Conservation (phyloP, 306 rosid genomes). For the Inga leiocalycina region DNA sequence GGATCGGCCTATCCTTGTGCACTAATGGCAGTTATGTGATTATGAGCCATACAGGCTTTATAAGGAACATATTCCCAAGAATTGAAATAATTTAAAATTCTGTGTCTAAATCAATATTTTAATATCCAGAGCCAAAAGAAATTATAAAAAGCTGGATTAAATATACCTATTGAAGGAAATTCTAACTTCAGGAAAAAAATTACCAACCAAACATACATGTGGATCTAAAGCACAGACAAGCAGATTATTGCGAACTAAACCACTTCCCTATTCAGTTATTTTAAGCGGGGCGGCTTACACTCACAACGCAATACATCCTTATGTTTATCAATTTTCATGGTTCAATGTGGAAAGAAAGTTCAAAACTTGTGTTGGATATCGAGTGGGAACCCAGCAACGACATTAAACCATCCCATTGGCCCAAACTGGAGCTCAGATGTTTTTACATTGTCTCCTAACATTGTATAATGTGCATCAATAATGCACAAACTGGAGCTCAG, state of each 20-base stretch:
- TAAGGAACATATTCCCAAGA: neutral
- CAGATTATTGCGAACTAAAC: neutral
- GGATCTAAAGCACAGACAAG: neutral
- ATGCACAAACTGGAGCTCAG: neutral
- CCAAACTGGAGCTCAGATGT: too few relatives aligned
- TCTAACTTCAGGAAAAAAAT: neutral
- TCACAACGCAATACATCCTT: neutral
- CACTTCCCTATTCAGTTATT: neutral
- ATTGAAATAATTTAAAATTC: neutral
- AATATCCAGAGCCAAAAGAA: too few relatives aligned
- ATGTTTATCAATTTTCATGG: too few relatives aligned
- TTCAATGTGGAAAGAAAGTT: neutral
- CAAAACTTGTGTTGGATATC: conserved; percentile 8
- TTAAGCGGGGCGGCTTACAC: neutral
- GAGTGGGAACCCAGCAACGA: neutral
- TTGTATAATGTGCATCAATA: neutral
- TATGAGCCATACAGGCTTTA: neutral
- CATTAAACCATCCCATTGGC: neutral
- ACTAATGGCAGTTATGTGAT: neutral
- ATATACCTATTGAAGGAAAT: neutral
- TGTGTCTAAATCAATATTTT: too few relatives aligned
- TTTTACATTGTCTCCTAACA: neutral
- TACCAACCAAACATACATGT: neutral
- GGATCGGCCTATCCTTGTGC: neutral
- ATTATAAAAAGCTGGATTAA: neutral